These are phyloP conservation scores for Picochlorum sp. DNA, from an alignment of 139 green algal genomes.

Conservation along the genomic window DNA sequence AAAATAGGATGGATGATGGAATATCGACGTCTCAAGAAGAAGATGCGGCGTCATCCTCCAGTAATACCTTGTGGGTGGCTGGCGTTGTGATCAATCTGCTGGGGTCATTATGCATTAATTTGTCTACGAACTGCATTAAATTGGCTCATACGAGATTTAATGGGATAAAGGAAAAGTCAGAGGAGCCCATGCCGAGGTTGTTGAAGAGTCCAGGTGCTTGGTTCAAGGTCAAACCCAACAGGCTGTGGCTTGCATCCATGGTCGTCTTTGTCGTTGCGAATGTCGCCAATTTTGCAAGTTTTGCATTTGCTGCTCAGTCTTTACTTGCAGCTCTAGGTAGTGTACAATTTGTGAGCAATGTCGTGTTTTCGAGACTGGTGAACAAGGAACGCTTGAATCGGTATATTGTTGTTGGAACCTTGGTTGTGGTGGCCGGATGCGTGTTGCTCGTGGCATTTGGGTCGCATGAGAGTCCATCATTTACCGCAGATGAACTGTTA, in stretches of 20 bases:
- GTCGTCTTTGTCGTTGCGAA: constrained; percentile 3
- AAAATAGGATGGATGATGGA: no score
- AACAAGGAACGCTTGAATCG: constrained; percentile 58
- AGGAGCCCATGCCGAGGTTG: background rate
- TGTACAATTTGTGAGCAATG: constrained; percentile 84
- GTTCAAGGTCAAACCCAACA: constrained; percentile 13
- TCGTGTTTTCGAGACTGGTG: constrained; percentile 69
- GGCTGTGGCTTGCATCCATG: constrained; percentile 63
- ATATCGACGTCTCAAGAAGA: background rate
- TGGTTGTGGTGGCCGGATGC: constrained; percentile 66
- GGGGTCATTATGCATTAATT: constrained; percentile 64
- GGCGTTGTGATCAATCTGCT: constrained; percentile 58
- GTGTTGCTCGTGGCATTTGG: constrained; percentile 79
- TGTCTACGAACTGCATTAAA: constrained; percentile 81
- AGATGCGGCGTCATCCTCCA: background rate
- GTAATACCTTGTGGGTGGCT: constrained; percentile 17
- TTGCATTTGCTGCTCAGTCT: constrained; percentile 74
- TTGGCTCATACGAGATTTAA: constrained; percentile 75
- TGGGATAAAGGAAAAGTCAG: background rate
- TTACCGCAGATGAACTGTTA: constrained; percentile 56
- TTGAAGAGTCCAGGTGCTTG: background rate
- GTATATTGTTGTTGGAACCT: constrained; percentile 54
- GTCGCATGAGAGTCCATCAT: constrained; percentile 57
- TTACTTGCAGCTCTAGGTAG: constrained; percentile 71
- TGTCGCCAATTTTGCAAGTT: constrained; percentile 15